phyloP scores from a whole-genome alignment of 768 basidiomycete species.

The Pisolithus tinctorius region DNA sequence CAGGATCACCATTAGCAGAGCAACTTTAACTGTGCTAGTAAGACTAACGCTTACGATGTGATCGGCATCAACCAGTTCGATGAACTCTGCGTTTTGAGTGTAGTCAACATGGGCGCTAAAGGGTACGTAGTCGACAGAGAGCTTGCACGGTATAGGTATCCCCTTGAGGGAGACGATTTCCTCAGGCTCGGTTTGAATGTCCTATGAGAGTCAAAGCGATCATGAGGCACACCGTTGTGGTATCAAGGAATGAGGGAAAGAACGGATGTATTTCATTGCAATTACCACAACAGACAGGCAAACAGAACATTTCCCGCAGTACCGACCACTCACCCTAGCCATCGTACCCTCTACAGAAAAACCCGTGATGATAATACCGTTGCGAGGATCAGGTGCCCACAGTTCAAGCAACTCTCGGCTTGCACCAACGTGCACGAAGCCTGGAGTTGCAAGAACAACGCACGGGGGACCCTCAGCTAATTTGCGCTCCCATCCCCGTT shows the following conservation, averaged over 20 bases:
- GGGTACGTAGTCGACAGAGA: slow-evolving; percentile 91
- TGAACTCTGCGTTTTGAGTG: slow-evolving; percentile 93
- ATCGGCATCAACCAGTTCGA: slow-evolving; percentile 83
- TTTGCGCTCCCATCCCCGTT: slow-evolving; percentile 77
- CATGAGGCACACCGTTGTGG: background rate
- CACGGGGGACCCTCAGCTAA: slow-evolving; percentile 91
- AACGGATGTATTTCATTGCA: slow-evolving; percentile 5
- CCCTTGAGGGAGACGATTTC: slow-evolving; percentile 77
- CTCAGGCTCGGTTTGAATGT: slow-evolving; percentile 87
- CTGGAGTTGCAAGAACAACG: slow-evolving; percentile 92
- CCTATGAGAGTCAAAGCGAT: slow-evolving; percentile 40
- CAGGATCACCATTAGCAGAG: background rate
- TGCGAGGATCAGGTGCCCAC: slow-evolving; percentile 92
- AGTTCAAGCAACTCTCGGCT: slow-evolving; percentile 90
- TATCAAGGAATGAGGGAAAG: slow-evolving; percentile 18
- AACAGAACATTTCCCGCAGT: background rate
- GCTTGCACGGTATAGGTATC: slow-evolving; percentile 69
- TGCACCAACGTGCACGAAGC: slow-evolving; percentile 84
- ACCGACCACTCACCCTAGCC: slow-evolving; percentile 76
- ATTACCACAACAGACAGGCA: slow-evolving; percentile 2
- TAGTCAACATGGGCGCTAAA: slow-evolving; percentile 97
- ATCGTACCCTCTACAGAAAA: slow-evolving; percentile 96
- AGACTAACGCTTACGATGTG: slow-evolving; percentile 59
- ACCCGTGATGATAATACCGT: slow-evolving; percentile 90
- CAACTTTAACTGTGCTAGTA: background rate